Evolutionary conservation across 148 eudicot species (phyloP).

Genomic region (Oxyria digyna): DNA sequence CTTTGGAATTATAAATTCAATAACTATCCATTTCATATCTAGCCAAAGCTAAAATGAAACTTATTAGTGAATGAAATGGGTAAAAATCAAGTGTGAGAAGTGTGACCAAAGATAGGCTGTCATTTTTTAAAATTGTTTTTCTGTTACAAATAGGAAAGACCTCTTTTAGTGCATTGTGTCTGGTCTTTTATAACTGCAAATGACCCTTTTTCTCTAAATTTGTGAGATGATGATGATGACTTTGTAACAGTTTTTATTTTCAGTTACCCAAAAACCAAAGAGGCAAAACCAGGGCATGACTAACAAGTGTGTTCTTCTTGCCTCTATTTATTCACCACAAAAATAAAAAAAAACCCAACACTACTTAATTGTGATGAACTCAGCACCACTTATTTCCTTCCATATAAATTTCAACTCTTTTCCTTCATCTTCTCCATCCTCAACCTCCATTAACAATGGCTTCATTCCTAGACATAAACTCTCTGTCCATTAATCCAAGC

Average conservation of each 20-base stretch:
- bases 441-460: conserved; percentile 12
- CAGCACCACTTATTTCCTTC: neutral
- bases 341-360: too few relatives aligned
- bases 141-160: conserved; percentile 5
- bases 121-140: neutral
- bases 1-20: too few relatives aligned
- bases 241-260: conserved; percentile 21
- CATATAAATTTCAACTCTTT: neutral
- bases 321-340: conserved; percentile 9
- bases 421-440: neutral
- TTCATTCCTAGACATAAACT: conserved; percentile 19
- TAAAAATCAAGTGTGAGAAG: neutral
- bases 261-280: conserved; percentile 8
- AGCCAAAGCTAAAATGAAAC: too few relatives aligned
- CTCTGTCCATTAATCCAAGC: conserved; percentile 18
- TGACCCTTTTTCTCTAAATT: conserved; percentile 1
- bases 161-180: neutral
- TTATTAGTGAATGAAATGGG: neutral
- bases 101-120: conserved; percentile 1
- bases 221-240: conserved; percentile 12
- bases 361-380: neutral
- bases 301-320: conserved; percentile 20
- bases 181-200: conserved; percentile 3
- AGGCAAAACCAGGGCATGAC: conserved; percentile 24
- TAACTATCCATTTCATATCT: too few relatives aligned